Base-by-base conservation (phyloP, 257 asterid genomes). In the Schizonepeta tenuifolia region DNA sequence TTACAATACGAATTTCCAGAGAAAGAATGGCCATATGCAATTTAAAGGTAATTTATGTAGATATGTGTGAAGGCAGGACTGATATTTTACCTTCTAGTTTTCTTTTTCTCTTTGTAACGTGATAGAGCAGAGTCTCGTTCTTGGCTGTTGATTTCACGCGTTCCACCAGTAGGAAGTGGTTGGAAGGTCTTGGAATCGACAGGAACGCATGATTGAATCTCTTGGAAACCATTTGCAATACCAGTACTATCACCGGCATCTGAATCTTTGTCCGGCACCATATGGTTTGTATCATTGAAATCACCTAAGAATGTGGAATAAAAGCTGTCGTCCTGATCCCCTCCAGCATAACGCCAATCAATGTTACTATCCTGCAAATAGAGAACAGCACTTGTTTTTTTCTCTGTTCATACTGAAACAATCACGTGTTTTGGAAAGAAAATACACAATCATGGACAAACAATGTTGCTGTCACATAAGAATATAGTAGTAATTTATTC, bases 81-180 rank as follows among this genome's bases (percentile, higher is more conserved):
- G 12, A 7, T 5, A 24, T 28, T 22, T 13, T 13, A 94, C 99
- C 97, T 92, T 83, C 99, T 80, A 50, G 87, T 92, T 84, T 90
- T 95, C 91, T 79, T 92, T 70, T 95, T 92, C 80, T 92, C 96
- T 85, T 88, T 92, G 83, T 95, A 94, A 36, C 99, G 89, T 3
- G 97, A 82, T 71, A 94, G 72, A 2, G 97, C 99, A 47, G 84
- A 78, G 69, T 86, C 98, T 75, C 99, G 83, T 74, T 94, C 96
- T 47, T 83, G 96, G 85, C 77, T 87, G 86, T 87, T 90, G 75
- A 88, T 40, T 46, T 94, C 96, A 17, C 92, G 94, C 40, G 75
- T 7, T 46, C 71, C 85, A 33, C 74, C 65, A 69, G 24, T 62
- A 63, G 90, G 90, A 72, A 80, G 61, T 17, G 22, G 63, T 61